phyloP scores from a whole-genome alignment of 1,284 basidiomycete genomes.

The Xanthoconium separans region DNA sequence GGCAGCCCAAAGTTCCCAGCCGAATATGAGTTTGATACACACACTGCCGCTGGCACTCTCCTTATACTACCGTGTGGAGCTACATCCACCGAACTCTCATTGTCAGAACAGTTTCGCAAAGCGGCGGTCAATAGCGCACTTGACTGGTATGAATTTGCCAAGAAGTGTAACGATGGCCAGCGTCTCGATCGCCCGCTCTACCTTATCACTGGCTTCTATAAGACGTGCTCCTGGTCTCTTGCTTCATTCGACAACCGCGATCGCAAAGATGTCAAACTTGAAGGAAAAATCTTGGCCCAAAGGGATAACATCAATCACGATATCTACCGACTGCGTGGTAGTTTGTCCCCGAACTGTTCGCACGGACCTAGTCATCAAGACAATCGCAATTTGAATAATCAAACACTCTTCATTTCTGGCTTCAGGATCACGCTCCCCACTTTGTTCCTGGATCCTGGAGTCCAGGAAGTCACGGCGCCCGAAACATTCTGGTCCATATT shows the following conservation, averaged over 20 bases:
- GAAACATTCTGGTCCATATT: neutral
- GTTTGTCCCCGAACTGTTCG: neutral
- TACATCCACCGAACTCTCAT: neutral
- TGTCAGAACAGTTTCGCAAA: neutral
- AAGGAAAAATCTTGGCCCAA: neutral
- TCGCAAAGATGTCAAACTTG: too few species aligned
- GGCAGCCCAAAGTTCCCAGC: neutral
- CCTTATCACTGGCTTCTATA: conserved; percentile 2
- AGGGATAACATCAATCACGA: neutral
- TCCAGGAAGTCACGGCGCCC: neutral
- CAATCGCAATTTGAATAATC: neutral
- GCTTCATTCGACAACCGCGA: neutral
- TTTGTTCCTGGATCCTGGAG: neutral
- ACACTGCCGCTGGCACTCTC: neutral
- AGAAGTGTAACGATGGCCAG: neutral
- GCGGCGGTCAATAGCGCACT: neutral
- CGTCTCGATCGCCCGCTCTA: neutral
- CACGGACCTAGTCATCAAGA: neutral
- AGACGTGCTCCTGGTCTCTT: neutral
- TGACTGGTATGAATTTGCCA: neutral
- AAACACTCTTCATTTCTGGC: neutral
- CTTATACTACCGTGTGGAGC: neutral
- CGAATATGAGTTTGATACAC: neutral
- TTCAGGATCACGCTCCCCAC: neutral
- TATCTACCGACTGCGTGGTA: neutral